These are phyloP conservation scores for Epichloe sp. DNA, from an alignment of 2,329 filamentous ascomycete genomes.

Conservation along the genomic window DNA sequence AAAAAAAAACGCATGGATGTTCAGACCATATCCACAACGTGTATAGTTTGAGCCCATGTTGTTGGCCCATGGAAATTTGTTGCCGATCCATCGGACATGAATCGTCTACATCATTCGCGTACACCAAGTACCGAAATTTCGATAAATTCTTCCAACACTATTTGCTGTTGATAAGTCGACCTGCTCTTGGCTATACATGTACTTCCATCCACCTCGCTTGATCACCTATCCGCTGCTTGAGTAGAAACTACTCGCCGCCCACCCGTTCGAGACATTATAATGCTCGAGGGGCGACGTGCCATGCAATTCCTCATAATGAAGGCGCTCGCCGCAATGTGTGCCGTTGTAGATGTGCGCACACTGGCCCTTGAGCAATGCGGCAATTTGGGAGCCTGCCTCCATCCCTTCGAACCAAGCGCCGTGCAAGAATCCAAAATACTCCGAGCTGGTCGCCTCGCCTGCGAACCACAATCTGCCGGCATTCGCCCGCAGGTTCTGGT, in stretches of 20 bases:
- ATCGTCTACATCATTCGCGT: too few relatives aligned
- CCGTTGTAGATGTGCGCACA: slow-evolving; percentile 8
- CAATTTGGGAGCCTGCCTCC: slow-evolving; percentile 32
- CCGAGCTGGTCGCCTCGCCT: slow-evolving; percentile 47
- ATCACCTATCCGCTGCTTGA: background rate
- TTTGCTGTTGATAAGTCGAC: background rate
- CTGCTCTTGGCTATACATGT: background rate
- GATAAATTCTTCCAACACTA: too few relatives aligned
- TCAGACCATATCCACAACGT: too few relatives aligned
- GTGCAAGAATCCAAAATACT: slow-evolving; percentile 55
- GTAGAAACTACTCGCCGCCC: slow-evolving; percentile 22
- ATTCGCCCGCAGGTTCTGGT: slow-evolving; percentile 57
- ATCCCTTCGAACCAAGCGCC: slow-evolving; percentile 46
- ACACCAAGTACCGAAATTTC: too few relatives aligned
- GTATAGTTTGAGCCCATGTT: too few relatives aligned
- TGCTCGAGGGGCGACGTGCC: slow-evolving; percentile 22
- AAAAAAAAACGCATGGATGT: too few relatives aligned
- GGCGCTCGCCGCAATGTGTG: slow-evolving; percentile 9
- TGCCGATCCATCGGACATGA: too few relatives aligned
- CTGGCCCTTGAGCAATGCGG: slow-evolving; percentile 12
- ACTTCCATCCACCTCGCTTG: background rate
- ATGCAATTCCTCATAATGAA: slow-evolving; percentile 11
- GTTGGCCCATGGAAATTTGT: too few relatives aligned
- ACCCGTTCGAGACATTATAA: slow-evolving; percentile 23
- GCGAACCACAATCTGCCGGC: slow-evolving; percentile 49